A percentile compares a stretch with the other conserved stretches of the same genome.
Conservation (phyloP, 2,329 filamentous ascomycete genomes). For the Dactylellina leptospora region DNA sequence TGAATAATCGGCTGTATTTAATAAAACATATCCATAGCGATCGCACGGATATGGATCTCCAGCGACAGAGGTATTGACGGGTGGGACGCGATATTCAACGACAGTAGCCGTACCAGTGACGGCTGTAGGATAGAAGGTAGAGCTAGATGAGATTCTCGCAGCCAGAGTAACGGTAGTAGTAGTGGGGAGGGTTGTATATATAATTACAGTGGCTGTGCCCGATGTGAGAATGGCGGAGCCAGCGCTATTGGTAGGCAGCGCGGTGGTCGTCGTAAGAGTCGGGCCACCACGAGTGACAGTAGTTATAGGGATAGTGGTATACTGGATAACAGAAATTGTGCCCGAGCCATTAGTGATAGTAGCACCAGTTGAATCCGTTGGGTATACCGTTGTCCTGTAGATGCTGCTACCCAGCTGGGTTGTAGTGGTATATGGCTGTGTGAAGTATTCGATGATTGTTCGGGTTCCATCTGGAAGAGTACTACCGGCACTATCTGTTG, state of each 20-base stretch:
- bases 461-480: not conserved
- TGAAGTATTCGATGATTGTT: not conserved
- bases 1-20: not conserved
- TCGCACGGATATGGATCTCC: not conserved
- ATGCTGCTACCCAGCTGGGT: not conserved
- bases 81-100: not conserved
- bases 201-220: too few relatives aligned
- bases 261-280: too few relatives aligned
- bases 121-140: not conserved
- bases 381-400: not conserved
- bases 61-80: not conserved
- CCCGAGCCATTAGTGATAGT: not conserved
- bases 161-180: not conserved
- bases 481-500: not conserved
- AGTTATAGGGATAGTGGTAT: not conserved
- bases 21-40: not conserved
- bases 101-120: not conserved
- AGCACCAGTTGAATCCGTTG: not conserved
- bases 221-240: too few relatives aligned
- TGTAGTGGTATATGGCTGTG: not conserved
- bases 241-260: too few relatives aligned
- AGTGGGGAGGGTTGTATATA: too few relatives aligned
- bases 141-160: not conserved
- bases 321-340: conserved; percentile 1
- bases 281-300: too few relatives aligned